phyloP scores from a whole-genome alignment of 768 basidiomycete genomes.

The Boletus rubroflammeus region DNA sequence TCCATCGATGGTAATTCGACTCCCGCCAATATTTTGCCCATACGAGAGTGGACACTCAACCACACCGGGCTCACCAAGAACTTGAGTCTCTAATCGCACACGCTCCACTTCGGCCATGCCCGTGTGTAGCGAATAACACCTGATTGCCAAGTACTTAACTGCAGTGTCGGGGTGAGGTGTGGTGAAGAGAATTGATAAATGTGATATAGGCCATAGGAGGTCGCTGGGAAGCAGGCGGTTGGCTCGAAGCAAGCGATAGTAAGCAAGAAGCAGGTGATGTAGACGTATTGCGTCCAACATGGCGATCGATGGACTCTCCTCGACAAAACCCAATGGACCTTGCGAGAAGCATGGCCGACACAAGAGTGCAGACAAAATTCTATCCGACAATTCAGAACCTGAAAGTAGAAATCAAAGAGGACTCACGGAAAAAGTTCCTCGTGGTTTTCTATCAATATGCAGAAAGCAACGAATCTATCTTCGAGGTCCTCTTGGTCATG shows the following conservation, averaged over 20 bases:
- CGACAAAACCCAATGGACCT: conserved; percentile 54
- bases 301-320: conserved; percentile 27
- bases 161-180: conserved; percentile 60
- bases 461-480: conserved; percentile 56
- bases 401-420: background rate
- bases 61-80: conserved; percentile 56
- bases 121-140: conserved; percentile 72
- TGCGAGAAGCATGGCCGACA: conserved; percentile 38
- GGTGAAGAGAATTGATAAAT: conserved; percentile 42
- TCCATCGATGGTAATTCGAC: conserved; percentile 53
- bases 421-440: conserved; percentile 72
- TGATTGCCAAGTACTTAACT: conserved; percentile 66
- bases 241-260: conserved; percentile 74
- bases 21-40: conserved; percentile 48
- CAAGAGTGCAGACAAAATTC: conserved; percentile 55
- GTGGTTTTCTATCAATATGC: conserved; percentile 60
- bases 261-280: conserved; percentile 70
- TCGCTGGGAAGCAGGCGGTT: conserved; percentile 65
- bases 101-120: conserved; percentile 79
- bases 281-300: conserved; percentile 44
- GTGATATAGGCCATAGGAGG: conserved; percentile 54
- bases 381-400: conserved; percentile 24
- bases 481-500: conserved; percentile 46
- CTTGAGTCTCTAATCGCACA: conserved; percentile 55
- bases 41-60: conserved; percentile 64